Conservation (phyloP, 1,139 yeast genomes). For the Yamadazyma membranifaciens region DNA sequence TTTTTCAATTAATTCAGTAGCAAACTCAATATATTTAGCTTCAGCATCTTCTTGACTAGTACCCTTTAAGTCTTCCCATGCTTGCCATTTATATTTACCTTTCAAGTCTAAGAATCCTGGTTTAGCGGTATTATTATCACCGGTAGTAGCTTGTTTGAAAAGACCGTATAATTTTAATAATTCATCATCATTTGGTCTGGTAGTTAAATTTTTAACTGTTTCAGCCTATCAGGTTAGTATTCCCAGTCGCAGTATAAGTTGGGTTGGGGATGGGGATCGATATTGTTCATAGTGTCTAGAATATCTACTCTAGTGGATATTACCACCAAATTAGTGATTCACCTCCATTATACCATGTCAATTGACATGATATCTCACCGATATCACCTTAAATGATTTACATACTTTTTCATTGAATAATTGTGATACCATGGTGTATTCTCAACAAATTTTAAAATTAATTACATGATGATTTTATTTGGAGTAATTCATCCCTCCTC, state of each 20-base stretch:
- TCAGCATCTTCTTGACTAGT: conserved; percentile 89
- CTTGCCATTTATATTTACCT: conserved; percentile 97
- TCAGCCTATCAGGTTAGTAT: conserved; percentile 54
- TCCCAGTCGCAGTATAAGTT: no score
- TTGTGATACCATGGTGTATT: conserved; percentile 47
- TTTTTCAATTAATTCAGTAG: conserved; percentile 61
- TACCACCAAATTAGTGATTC: no score
- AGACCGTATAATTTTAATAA: conserved; percentile 81
- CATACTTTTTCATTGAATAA: conserved; percentile 55
- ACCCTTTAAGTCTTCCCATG: conserved; percentile 91
- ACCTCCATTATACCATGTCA: no score
- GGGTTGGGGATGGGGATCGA: no score
- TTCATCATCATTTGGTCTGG: conserved; percentile 85
- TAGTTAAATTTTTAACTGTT: conserved; percentile 70
- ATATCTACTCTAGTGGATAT: no score
- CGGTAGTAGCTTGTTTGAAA: conserved; percentile 95
- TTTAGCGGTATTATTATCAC: conserved; percentile 83
- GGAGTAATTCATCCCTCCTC: no score
- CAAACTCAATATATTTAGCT: conserved; percentile 73
- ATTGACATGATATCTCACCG: no score
- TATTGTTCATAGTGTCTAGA: not conserved
- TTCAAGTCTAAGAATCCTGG: conserved; percentile 89
- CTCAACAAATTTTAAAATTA: not conserved
- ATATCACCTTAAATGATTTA: conserved; percentile 8
- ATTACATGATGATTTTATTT: not conserved